Evolutionary conservation across 2,329 filamentous ascomycete genomes (phyloP).

Genomic region (Diaporthe velutina): DNA sequence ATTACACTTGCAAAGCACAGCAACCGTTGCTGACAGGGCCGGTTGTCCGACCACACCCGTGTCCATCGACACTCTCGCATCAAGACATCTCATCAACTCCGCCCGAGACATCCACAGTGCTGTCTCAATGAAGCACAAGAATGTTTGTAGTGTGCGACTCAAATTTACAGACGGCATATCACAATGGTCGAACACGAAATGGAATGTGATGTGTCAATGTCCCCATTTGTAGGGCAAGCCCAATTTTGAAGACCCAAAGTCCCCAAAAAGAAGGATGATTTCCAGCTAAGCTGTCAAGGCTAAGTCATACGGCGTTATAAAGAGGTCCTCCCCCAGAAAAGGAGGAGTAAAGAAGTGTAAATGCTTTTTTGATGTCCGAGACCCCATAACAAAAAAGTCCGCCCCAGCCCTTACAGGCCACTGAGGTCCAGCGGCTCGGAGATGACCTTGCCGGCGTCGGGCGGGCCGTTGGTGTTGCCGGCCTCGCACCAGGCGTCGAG

Average conservation of each 20-base stretch:
- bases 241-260: background rate
- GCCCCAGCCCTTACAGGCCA: background rate
- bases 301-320: slow-evolving; percentile 32
- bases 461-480: slow-evolving; percentile 15
- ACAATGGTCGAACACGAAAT: background rate
- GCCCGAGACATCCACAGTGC: background rate
- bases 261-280: background rate
- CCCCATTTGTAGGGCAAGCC: background rate
- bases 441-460: slow-evolving; percentile 23
- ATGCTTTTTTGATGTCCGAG: background rate
- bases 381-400: fast-evolving
- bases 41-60: too few relatives aligned
- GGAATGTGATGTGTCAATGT: background rate
- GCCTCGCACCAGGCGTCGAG: slow-evolving; percentile 29
- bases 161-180: background rate
- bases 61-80: too few relatives aligned
- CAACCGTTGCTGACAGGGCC: too few relatives aligned
- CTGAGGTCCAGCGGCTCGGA: slow-evolving; percentile 18
- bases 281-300: slow-evolving; percentile 30
- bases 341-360: slow-evolving; percentile 20
- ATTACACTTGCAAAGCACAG: too few relatives aligned
- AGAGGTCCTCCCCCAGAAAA: slow-evolving; percentile 8
- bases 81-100: too few relatives aligned
- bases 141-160: background rate
- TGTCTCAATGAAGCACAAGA: too few relatives aligned